A percentile compares a stretch with the other conserved stretches of the same genome.
These are phyloP conservation scores for Colletotrichum somersetense DNA, from an alignment of 2,329 filamentous ascomycete genomes.

Conservation along the genomic window DNA sequence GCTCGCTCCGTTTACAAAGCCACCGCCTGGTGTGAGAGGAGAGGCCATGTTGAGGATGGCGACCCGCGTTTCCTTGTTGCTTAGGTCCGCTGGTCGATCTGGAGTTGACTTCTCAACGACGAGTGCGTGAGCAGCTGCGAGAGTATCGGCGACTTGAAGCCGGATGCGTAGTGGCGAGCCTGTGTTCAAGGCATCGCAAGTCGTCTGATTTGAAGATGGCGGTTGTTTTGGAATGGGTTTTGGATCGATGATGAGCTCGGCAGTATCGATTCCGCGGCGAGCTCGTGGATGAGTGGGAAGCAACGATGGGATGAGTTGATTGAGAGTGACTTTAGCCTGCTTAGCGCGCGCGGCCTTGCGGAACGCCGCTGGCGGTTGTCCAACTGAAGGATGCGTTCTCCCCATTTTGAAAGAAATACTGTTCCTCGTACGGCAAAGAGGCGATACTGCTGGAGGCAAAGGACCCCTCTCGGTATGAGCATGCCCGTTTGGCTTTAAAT, in stretches of 20 bases:
- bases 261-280: constrained; percentile 64
- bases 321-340: constrained; percentile 68
- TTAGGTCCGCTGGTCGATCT: neutral
- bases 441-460: too few relatives aligned
- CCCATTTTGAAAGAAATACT: constrained; percentile 15
- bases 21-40: constrained; percentile 70
- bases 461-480: neutral
- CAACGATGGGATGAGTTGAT: constrained; percentile 69
- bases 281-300: constrained; percentile 67
- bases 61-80: constrained; percentile 50
- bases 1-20: constrained; percentile 69
- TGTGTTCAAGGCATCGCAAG: neutral
- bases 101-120: constrained; percentile 23
- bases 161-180: constrained; percentile 52
- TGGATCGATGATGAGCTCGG: constrained; percentile 60
- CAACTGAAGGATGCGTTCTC: constrained; percentile 36
- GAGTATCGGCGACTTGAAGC: constrained; percentile 64
- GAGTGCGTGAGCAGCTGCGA: constrained; percentile 62
- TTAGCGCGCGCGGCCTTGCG: constrained; percentile 60
- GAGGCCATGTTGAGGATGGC: constrained; percentile 75
- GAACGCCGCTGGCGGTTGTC: constrained; percentile 39
- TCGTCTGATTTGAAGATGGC: neutral
- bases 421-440: neutral
- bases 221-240: constrained; percentile 19
- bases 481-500: neutral